Conservation (phyloP, 2,329 filamentous ascomycete genomes). For the Juglanconis sp. region DNA sequence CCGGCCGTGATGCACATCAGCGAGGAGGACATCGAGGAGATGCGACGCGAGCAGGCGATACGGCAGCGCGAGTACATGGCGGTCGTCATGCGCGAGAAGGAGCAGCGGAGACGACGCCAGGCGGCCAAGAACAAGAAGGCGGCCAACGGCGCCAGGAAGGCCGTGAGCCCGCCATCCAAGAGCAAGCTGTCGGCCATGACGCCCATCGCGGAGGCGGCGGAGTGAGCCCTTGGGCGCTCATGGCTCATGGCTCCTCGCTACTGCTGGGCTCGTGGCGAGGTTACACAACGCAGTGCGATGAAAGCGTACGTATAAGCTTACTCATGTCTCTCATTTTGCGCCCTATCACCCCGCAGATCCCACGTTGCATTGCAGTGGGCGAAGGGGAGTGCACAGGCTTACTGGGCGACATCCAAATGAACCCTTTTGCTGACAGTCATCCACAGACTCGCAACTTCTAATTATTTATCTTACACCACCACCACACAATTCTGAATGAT, state of each 20-base stretch:
- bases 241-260: background rate
- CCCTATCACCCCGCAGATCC: constrained; percentile 7
- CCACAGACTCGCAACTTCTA: constrained; percentile 9
- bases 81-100: constrained; percentile 52
- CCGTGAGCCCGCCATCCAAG: constrained; percentile 34
- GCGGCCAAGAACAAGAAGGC: constrained; percentile 42
- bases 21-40: constrained; percentile 47
- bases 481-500: constrained; percentile 1
- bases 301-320: constrained; percentile 18
- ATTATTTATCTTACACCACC: constrained; percentile 12
- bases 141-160: constrained; percentile 27
- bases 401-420: constrained; percentile 1
- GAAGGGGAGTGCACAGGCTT: constrained; percentile 2
- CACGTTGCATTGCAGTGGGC: constrained; percentile 9
- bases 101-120: constrained; percentile 41
- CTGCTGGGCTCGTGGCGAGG: constrained; percentile 5
- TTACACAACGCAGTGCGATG: constrained; percentile 2
- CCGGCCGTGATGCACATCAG: constrained; percentile 31
- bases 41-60: constrained; percentile 48
- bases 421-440: constrained; percentile 17
- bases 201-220: constrained; percentile 50
- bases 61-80: constrained; percentile 52
- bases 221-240: constrained; percentile 28
- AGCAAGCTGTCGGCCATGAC: constrained; percentile 48
- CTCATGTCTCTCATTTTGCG: background rate